phyloP scores from a whole-genome alignment of 441 rosid genomes.

The Mallotus repandus region DNA sequence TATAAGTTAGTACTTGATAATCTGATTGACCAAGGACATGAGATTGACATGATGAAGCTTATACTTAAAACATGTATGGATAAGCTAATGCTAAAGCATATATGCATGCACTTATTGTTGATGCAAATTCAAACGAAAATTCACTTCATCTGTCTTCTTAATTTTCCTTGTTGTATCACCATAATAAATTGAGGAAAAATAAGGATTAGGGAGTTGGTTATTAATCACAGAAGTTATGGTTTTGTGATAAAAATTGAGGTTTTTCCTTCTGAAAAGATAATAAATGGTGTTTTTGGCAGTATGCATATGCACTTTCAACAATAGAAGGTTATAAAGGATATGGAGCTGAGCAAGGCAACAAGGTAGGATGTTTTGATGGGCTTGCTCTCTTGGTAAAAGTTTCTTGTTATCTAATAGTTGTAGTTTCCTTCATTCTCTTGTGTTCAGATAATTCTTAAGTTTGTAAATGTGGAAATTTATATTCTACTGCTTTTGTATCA shows the following conservation, averaged over 20 bases:
- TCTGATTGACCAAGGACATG: background rate
- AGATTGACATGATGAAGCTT: background rate
- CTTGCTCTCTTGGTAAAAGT: background rate
- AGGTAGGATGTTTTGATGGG: conserved; percentile 26
- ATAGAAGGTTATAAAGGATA: conserved; percentile 51
- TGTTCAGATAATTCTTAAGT: background rate
- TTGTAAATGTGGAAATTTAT: background rate
- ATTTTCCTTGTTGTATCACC: background rate
- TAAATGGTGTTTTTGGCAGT: conserved; percentile 30
- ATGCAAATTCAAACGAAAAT: background rate
- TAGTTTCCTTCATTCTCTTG: background rate
- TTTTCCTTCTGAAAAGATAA: background rate
- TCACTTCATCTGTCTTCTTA: background rate
- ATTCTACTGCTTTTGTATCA: background rate
- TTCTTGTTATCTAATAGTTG: background rate
- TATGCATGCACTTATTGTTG: background rate
- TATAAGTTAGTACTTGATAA: background rate
- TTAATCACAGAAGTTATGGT: background rate
- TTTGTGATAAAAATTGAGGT: too few species aligned
- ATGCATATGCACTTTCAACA: conserved; percentile 56
- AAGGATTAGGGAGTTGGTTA: background rate
- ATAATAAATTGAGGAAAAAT: conserved; percentile 1
- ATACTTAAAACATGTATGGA: background rate
- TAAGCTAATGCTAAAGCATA: background rate
- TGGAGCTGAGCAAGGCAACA: conserved; percentile 66